These are phyloP conservation scores for Chenopodium suecicum DNA, from an alignment of 148 eudicot species.

Conservation along the genomic window DNA sequence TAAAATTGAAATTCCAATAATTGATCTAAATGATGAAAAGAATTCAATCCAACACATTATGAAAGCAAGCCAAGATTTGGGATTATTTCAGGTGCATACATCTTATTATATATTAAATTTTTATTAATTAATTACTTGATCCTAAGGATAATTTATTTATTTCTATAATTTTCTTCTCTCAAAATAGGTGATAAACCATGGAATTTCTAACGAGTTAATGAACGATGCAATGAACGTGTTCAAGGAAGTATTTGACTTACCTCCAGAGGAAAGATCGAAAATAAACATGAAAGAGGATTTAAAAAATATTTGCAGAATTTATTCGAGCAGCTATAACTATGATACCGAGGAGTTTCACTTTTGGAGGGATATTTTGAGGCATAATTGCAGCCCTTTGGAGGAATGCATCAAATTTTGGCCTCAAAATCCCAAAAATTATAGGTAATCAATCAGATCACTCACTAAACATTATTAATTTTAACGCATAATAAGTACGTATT, in stretches of 20 bases:
- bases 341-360: background rate
- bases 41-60: background rate
- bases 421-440: background rate
- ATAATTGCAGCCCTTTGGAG: slow-evolving; percentile 17
- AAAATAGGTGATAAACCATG: slow-evolving; percentile 25
- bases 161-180: background rate
- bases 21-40: slow-evolving; percentile 16
- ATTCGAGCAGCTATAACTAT: slow-evolving; percentile 25
- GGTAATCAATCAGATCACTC: background rate
- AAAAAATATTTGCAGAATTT: slow-evolving; percentile 9
- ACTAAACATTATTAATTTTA: background rate
- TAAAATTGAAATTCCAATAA: slow-evolving; percentile 14
- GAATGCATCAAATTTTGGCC: slow-evolving; percentile 23
- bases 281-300: slow-evolving; percentile 11
- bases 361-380: slow-evolving; percentile 21
- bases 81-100: slow-evolving; percentile 18
- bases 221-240: slow-evolving; percentile 5
- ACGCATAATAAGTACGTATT: too few species aligned
- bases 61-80: slow-evolving; percentile 15
- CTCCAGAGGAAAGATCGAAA: slow-evolving; percentile 19
- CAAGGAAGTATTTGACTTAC: slow-evolving; percentile 13
- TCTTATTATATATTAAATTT: too few species aligned
- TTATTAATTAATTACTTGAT: too few species aligned
- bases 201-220: background rate
- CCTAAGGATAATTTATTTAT: background rate